Evolutionary conservation across 1,139 yeast species (phyloP).

Genomic region (Yamadazyma buinensis): DNA sequence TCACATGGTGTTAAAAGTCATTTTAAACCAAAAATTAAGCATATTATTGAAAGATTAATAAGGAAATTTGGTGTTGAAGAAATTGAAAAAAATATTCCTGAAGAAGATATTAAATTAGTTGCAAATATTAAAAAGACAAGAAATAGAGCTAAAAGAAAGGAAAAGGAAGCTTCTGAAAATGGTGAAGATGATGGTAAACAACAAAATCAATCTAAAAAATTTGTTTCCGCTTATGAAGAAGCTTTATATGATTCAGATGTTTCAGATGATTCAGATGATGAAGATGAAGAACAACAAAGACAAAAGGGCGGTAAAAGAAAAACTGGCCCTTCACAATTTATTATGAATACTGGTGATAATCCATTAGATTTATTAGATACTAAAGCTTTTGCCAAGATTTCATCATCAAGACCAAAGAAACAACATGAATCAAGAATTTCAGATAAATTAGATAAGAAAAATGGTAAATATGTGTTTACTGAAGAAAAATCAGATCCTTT

Average conservation of each 20-base stretch:
- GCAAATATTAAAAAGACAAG: slow-evolving; percentile 81
- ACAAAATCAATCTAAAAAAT: slow-evolving; percentile 40
- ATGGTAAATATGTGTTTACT: slow-evolving; percentile 52
- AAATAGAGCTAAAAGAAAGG: slow-evolving; percentile 78
- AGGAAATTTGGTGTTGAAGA: slow-evolving; percentile 85
- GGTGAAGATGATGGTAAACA: slow-evolving; percentile 19
- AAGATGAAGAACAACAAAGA: slow-evolving; percentile 20
- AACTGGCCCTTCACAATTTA: slow-evolving; percentile 65
- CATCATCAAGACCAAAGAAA: slow-evolving; percentile 75
- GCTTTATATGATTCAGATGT: slow-evolving; percentile 63
- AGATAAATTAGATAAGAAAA: slow-evolving; percentile 48
- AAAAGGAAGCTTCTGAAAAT: slow-evolving; percentile 32
- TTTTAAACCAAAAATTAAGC: slow-evolving; percentile 88
- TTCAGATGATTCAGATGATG: slow-evolving; percentile 42
- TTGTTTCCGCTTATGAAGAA: slow-evolving; percentile 82
- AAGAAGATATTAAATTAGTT: slow-evolving; percentile 75
- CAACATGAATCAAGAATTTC: slow-evolving; percentile 42
- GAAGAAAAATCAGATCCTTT: slow-evolving; percentile 47
- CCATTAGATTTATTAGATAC: slow-evolving; percentile 90
- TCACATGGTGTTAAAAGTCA: slow-evolving; percentile 95
- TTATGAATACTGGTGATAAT: slow-evolving; percentile 72
- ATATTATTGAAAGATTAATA: slow-evolving; percentile 83
- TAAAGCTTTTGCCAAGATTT: slow-evolving; percentile 78
- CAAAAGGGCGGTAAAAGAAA: too few relatives aligned
- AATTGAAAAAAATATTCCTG: slow-evolving; percentile 81